Base-by-base conservation (phyloP, 73 alveolate species). In the Breviolum minutum region DNA sequence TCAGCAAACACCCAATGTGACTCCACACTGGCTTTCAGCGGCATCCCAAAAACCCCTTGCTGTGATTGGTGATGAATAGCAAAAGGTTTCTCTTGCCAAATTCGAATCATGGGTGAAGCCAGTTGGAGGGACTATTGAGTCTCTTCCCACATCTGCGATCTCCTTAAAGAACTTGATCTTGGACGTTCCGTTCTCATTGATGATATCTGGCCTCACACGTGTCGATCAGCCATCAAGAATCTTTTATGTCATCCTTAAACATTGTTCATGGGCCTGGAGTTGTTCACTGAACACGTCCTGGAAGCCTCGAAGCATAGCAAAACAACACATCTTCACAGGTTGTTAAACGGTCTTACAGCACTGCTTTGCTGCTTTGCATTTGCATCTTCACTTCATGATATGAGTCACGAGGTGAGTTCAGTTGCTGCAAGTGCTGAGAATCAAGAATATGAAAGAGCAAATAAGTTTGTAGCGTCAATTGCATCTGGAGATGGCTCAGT, bases 131-230 rank as follows among this genome's bases (percentile, higher is more conserved):
- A 17, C 77, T 14, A 68, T 68, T 22, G n/a, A 68, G 77, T 14
- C 17, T 22, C 4, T 68, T 68, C n/a, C 77, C 77, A 68, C n/a
- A 14, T 68, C 24, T 22, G 13, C 69, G 12, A 5, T 19, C 88
- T 90, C 97, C 76, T 71, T 90, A 29, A 90, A 90, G 76, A 90
- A 90, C 22, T 90, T 90, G 63, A 90, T 90, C 97, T 90, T 90
- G 74, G 97, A 90, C 77, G 81, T 90, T 40, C 87, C 87, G 26
- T 70, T 90, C 32, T 90, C 87, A 22, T 71, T 90, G 97, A 70
- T 48, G 87, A 70, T 61, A n/a, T 90, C 97, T 60, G 97, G 97
- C 97, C 97, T 89, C n/a, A 27, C 90, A 82, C 48, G 54, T 10
- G 48, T 8, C 26, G 48, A 29, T 12, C 20, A 48, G 81, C 95